phyloP scores from a whole-genome alignment of 2,329 filamentous ascomycete species.

The Colletotrichum tropicicola region DNA sequence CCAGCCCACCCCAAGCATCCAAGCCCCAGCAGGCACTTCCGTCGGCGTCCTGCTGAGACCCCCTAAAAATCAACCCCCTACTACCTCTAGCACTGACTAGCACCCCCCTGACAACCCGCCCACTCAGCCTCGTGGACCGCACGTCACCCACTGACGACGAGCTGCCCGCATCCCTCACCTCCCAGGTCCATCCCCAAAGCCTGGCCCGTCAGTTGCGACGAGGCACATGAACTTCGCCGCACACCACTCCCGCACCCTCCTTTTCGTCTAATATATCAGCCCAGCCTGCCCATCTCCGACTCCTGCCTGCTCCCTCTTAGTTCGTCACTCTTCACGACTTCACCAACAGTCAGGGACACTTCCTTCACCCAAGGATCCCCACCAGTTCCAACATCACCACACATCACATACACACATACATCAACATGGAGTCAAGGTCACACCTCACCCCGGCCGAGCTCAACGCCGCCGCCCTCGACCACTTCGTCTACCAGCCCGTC shows the following conservation, averaged over 20 bases:
- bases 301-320: neutral
- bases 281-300: constrained; percentile 13
- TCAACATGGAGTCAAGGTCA: constrained; percentile 57
- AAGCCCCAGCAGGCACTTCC: constrained; percentile 31
- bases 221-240: constrained; percentile 39
- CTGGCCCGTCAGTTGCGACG: constrained; percentile 20
- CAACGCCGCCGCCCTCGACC: constrained; percentile 80
- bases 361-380: constrained; percentile 39
- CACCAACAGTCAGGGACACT: constrained; percentile 31
- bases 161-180: constrained; percentile 31
- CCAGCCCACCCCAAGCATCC: constrained; percentile 31
- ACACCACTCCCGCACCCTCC: constrained; percentile 34
- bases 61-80: constrained; percentile 28
- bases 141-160: constrained; percentile 51
- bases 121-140: constrained; percentile 53
- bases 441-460: constrained; percentile 61
- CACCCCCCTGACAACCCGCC: constrained; percentile 24
- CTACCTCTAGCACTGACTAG: constrained; percentile 22
- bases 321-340: constrained; percentile 25
- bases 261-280: constrained; percentile 32
- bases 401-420: constrained; percentile 38
- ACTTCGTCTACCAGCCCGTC: constrained; percentile 82
- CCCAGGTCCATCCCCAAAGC: constrained; percentile 21
- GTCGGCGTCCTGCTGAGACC: constrained; percentile 30
- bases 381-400: constrained; percentile 34